Percentiles rank a stretch among this genome's conserved stretches.
phyloP scores from a whole-genome alignment of 106 monocot species.

The Apostasia ramifera region DNA sequence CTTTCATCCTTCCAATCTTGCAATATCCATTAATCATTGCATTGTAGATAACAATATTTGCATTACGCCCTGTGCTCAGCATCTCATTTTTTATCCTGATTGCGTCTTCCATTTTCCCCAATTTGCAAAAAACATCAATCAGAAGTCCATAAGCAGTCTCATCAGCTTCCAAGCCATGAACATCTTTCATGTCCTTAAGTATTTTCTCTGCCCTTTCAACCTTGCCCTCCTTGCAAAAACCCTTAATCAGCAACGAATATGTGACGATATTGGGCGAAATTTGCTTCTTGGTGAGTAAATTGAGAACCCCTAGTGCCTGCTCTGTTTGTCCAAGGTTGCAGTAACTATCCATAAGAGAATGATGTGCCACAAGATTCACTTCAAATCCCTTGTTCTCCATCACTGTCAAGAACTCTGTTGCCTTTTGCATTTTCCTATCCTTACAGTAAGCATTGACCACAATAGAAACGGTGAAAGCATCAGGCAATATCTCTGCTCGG shows the following conservation, averaged over 20 bases:
- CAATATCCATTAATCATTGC: conserved; percentile 78
- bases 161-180: conserved; percentile 32
- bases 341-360: conserved; percentile 67
- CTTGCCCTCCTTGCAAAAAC: conserved; percentile 59
- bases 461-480: conserved; percentile 68
- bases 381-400: conserved; percentile 72
- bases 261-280: conserved; percentile 54
- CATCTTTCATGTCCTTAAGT: conserved; percentile 45
- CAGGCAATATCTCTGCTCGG: conserved; percentile 47
- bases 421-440: conserved; percentile 34
- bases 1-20: conserved; percentile 57
- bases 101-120: conserved; percentile 69
- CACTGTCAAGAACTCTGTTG: conserved; percentile 32
- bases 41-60: conserved; percentile 54
- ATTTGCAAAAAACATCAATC: conserved; percentile 52
- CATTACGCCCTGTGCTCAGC: conserved; percentile 34
- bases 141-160: conserved; percentile 61
- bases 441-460: conserved; percentile 77
- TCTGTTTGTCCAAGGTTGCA: conserved; percentile 55
- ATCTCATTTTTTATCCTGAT: conserved; percentile 55
- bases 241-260: conserved; percentile 71
- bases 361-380: conserved; percentile 58
- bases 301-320: conserved; percentile 44
- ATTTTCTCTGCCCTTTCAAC: conserved; percentile 57
- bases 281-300: conserved; percentile 29